Evolutionary conservation across 2,329 filamentous ascomycete genomes (phyloP), one percentile per base, ranked within the genome.

Genomic region (Colletotrichum tabaci): DNA sequence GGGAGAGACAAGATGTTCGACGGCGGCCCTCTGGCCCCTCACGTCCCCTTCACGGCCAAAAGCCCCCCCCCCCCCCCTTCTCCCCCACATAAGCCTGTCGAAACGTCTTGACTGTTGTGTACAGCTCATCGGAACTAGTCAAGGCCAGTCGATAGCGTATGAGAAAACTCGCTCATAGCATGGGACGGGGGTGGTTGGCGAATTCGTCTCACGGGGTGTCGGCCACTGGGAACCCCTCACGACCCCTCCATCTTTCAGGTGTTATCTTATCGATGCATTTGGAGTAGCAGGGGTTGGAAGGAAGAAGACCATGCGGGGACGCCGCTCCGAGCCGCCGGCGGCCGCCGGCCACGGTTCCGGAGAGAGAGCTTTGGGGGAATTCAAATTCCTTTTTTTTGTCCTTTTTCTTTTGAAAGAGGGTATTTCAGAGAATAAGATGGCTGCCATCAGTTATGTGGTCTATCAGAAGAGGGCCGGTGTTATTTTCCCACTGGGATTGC

Each of bases 281-380:
- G 40, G 60, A 40, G 57, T 30, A 12, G 38, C n/a, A n/a, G 26
- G 49, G 26, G 40, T n/a, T n/a, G 58, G 26, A 30, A 6, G 26
- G 26, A 30, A 44, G 26, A 38, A 38, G 35, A 38, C 26, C n/a
- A 49, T 49, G 62, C 21, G 65, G 64, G 64, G 18, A 57, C 42
- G 40, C 21, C 42, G 66, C 53, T 55, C 69, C 53, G 53, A 64
- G 69, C 69, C 69, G 69, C 35, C 69, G 66, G 69, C 69, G 46
- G 69, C 69, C 69, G 69, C n/a, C 66, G 66, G 69, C 69, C 65
- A 23, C 8, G 21, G 23, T 30, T 26, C 38, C 47, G 38, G 16
- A 53, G 35, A 10, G 38, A 55, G 3, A 52, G 7, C 15, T 40
- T 21, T 38, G 26, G 6, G 13, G 38, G 13, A 3, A 9, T n/a